Evolutionary conservation across 164 flowering plant genomes (phyloP), one percentile per base, ranked within the genome.

Genomic region (Platanus orientalis): DNA sequence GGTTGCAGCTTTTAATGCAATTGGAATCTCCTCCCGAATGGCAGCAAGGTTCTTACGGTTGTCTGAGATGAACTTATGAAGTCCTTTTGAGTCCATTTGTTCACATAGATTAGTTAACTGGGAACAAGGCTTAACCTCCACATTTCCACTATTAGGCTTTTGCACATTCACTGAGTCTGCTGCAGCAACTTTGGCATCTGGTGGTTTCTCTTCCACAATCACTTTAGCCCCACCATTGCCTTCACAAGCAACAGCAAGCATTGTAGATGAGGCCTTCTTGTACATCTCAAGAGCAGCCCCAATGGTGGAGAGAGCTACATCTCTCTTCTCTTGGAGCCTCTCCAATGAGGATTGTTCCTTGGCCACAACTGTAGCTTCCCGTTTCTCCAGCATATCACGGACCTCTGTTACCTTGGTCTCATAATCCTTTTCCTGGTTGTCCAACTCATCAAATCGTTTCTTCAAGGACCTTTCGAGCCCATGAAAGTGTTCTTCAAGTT

Each of bases 381-480:
- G 83, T 75, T 79, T 81, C 78, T 84, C 82, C 76, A 94, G 42
- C 61, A 85, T 39, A 66, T 81, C 80, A 29, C 32, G 78, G 25
- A 95, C 79, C 76, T 82, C 73, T 24, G 73, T 69, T 34, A 85
- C 86, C 78, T 83, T 91, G 66, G 58, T 76, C 70, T 85, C 81
- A 67, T 65, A 86, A 60, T 81, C 88, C 76, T 80, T 94, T 62
- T 91, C 96, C 67, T 91, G 95, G 70, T 83, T 86, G 73, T 91
- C 96, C 71, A 94, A 64, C 64, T 89, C 96, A 77, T 76, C 70
- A 69, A 91, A 89, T 23, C 96, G 88, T 67, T 87, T 85, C 80
- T 88, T 91, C 66, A 94, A 74, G 42, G 97, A 94, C 74, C 83
- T 88, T 73, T 94, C 92, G 45, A 94, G 90, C 64, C 96, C 96